These are phyloP conservation scores for Ophiostoma sp. DNA, from an alignment of 2,329 filamentous ascomycete species.

Conservation along the genomic window DNA sequence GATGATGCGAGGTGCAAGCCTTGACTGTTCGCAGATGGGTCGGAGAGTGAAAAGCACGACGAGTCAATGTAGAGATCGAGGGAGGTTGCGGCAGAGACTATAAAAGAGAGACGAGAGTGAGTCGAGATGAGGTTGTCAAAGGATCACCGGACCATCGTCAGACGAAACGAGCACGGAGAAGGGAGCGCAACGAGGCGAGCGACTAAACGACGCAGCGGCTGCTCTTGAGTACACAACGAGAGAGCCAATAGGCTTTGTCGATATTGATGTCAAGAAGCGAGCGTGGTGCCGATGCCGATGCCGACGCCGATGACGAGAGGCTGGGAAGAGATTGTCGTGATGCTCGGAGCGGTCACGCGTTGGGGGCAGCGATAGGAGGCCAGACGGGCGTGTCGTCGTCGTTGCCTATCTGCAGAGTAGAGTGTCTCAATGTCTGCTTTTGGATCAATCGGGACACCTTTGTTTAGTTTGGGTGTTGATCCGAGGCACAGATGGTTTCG, in stretches of 20 bases:
- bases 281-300: neutral
- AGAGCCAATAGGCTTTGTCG: neutral
- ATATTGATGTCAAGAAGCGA: neutral
- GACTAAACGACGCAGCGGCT: neutral
- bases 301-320: slow-evolving; percentile 9
- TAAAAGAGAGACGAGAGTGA: neutral
- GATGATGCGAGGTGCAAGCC: neutral
- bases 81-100: neutral
- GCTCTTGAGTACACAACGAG: neutral
- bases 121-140: neutral
- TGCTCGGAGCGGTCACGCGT: neutral
- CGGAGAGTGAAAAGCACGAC: neutral
- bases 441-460: slow-evolving; percentile 1
- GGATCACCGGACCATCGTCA: slow-evolving; percentile 10
- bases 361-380: neutral
- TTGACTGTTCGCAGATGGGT: neutral
- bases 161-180: neutral
- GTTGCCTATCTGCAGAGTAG: neutral
- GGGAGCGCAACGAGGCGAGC: neutral
- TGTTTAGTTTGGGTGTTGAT: neutral
- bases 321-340: slow-evolving; percentile 13
- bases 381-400: neutral
- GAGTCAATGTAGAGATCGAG: neutral
- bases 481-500: slow-evolving; percentile 4
- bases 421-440: neutral